Percentiles rank a stretch among this genome's conserved stretches.
These are phyloP conservation scores for Trichoderma hamatum DNA, from an alignment of 2,329 filamentous ascomycete species.

Conservation along the genomic window DNA sequence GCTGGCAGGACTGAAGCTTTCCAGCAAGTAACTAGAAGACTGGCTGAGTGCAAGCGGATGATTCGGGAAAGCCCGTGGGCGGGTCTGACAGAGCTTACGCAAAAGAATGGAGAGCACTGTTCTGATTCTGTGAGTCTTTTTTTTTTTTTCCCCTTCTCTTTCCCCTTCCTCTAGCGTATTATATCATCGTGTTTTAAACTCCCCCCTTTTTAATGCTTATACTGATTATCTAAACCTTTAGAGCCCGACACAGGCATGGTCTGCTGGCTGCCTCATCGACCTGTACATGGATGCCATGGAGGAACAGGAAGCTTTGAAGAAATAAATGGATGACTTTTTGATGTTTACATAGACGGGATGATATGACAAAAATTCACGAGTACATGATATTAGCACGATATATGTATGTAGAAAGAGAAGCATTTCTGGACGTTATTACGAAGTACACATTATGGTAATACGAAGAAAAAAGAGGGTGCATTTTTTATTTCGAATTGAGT, in stretches of 20 bases:
- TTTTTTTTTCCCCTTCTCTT: neutral
- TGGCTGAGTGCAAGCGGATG: slow-evolving; percentile 82
- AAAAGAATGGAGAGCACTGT: slow-evolving; percentile 83
- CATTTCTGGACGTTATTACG: neutral
- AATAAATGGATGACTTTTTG: slow-evolving; percentile 1
- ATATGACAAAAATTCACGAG: slow-evolving; percentile 15
- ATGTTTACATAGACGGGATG: neutral
- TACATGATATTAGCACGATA: slow-evolving; percentile 11
- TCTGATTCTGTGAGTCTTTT: slow-evolving; percentile 74
- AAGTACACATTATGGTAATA: neutral
- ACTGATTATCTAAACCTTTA: slow-evolving; percentile 42
- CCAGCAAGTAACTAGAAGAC: slow-evolving; percentile 86
- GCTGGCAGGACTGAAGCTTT: slow-evolving; percentile 83
- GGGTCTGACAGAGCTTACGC: slow-evolving; percentile 88
- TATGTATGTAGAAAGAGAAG: slow-evolving; percentile 6
- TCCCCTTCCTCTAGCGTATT: neutral
- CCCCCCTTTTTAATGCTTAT: neutral
- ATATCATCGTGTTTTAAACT: neutral
- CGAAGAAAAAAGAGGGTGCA: neutral
- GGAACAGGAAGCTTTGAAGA: slow-evolving; percentile 43
- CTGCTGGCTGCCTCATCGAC: slow-evolving; percentile 90
- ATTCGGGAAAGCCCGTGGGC: slow-evolving; percentile 84
- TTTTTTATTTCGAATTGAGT: neutral
- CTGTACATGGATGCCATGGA: slow-evolving; percentile 87
- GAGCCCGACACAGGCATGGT: slow-evolving; percentile 97